These are phyloP conservation scores for Potentilla sterilis DNA, from an alignment of 306 rosid species.

Conservation along the genomic window DNA sequence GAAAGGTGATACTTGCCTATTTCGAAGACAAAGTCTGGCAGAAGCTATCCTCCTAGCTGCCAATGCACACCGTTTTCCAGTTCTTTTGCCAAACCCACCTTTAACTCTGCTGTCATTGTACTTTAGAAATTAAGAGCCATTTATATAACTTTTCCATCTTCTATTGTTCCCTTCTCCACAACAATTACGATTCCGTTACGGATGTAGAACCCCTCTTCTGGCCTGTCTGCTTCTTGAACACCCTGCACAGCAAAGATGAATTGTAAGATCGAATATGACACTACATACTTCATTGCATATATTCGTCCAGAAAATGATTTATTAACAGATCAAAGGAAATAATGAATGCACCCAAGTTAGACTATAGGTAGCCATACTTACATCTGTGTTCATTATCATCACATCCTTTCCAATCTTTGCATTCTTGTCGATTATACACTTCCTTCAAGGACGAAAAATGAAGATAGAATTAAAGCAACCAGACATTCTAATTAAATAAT, in stretches of 20 bases:
- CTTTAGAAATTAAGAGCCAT: constrained; percentile 10
- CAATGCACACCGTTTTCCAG: constrained; percentile 9
- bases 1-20: constrained; percentile 25
- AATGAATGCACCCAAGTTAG: constrained; percentile 1
- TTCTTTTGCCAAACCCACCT: constrained; percentile 20
- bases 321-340: constrained; percentile 8
- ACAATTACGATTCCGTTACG: constrained; percentile 74
- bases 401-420: constrained; percentile 80
- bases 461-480: constrained; percentile 21
- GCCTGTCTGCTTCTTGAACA: constrained; percentile 77
- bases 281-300: background rate
- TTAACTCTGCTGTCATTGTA: constrained; percentile 12
- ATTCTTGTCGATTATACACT: constrained; percentile 88
- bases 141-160: constrained; percentile 67
- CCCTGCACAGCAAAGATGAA: constrained; percentile 44
- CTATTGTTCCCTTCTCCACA: constrained; percentile 69
- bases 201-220: constrained; percentile 77
- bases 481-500: constrained; percentile 7
- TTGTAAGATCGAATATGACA: background rate
- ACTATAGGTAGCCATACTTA: constrained; percentile 39
- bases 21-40: constrained; percentile 16
- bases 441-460: constrained; percentile 45
- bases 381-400: constrained; percentile 71
- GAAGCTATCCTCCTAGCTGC: constrained; percentile 16
- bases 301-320: background rate